Percentiles rank a stretch among this genome's conserved stretches.
Conservation (phyloP, 192 early-diverging fungal genomes). For the Backusella mclennaniae region DNA sequence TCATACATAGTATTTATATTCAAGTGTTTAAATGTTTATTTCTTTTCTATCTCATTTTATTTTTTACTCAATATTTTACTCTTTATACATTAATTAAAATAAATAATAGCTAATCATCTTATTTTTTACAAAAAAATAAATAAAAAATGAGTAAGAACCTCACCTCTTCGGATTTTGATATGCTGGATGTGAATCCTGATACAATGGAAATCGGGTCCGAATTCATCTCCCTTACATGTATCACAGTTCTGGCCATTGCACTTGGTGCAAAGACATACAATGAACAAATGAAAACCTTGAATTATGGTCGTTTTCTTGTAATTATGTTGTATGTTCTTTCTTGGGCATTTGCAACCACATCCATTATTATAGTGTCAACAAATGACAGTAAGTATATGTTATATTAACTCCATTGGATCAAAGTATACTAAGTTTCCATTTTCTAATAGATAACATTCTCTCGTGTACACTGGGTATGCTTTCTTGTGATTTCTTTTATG, state of each 20-base stretch:
- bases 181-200: slow-evolving; percentile 18
- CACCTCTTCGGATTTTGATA: neutral
- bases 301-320: slow-evolving; percentile 44
- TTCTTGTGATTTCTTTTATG: slow-evolving; percentile 43
- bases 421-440: neutral
- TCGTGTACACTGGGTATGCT: slow-evolving; percentile 43
- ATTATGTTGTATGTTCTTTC: slow-evolving; percentile 40
- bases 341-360: slow-evolving; percentile 43
- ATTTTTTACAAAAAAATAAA: too few species aligned
- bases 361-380: slow-evolving; percentile 41
- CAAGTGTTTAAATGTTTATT: neutral
- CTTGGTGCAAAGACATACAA: slow-evolving; percentile 44
- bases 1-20: neutral
- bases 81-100: neutral
- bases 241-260: slow-evolving; percentile 39
- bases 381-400: slow-evolving; percentile 36
- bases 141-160: neutral
- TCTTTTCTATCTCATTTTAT: neutral
- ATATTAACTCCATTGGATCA: neutral
- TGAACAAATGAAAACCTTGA: slow-evolving; percentile 35
- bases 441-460: slow-evolving; percentile 25
- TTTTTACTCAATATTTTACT: neutral
- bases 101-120: neutral
- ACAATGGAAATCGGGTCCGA: slow-evolving; percentile 39
- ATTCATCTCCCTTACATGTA: slow-evolving; percentile 37